These are phyloP conservation scores for Pseudohalonectria lignicola DNA, from an alignment of 2,329 filamentous ascomycete genomes.

Conservation along the genomic window DNA sequence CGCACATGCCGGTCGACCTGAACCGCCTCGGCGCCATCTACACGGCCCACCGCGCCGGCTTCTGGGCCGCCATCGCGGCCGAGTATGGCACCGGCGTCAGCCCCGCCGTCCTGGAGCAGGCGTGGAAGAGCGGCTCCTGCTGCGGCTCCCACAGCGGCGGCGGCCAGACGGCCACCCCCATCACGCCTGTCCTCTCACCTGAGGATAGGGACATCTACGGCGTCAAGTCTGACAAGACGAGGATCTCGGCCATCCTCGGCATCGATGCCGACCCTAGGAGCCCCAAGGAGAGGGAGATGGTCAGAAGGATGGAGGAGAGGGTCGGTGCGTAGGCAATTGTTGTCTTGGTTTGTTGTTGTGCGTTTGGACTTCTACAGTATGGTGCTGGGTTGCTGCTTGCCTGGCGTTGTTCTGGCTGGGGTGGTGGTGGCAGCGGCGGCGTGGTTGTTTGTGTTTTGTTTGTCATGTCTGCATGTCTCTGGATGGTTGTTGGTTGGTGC, in stretches of 20 bases:
- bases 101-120: conserved; percentile 55
- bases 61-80: conserved; percentile 62
- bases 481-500: too few relatives aligned
- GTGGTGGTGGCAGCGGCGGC: too few relatives aligned
- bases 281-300: conserved; percentile 45
- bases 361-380: too few relatives aligned
- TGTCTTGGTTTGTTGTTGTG: too few relatives aligned
- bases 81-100: conserved; percentile 58
- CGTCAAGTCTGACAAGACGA: conserved; percentile 40
- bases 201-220: conserved; percentile 32
- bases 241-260: conserved; percentile 52
- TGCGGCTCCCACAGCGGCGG: conserved; percentile 17
- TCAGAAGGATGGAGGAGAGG: conserved; percentile 40
- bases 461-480: too few relatives aligned
- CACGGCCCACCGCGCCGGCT: conserved; percentile 54
- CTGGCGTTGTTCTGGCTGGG: too few relatives aligned
- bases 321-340: conserved; percentile 1
- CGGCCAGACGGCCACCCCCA: conserved; percentile 28
- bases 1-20: conserved; percentile 44
- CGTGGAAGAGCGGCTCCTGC: conserved; percentile 46
- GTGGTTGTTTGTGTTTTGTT: too few relatives aligned
- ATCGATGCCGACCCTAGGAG: conserved; percentile 47
- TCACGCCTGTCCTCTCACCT: conserved; percentile 42
- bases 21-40: conserved; percentile 60
- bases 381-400: too few relatives aligned